Evolutionary conservation across 768 basidiomycete species (phyloP), one percentile per base, ranked within the genome.

Genomic region (Termitomyces sp.): DNA sequence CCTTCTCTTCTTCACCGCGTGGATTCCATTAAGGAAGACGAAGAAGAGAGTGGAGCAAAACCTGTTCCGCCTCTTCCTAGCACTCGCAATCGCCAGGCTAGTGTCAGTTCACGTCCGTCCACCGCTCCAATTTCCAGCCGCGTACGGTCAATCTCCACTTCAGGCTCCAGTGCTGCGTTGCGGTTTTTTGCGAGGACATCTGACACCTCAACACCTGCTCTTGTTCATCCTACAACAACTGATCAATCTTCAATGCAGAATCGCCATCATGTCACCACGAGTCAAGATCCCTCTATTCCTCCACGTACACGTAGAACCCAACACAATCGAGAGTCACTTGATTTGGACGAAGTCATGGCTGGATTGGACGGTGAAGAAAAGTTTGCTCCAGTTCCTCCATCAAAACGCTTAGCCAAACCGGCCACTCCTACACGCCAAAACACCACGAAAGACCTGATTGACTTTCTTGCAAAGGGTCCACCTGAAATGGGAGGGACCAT

Each of bases 291-390:
- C 11, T 74, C 68, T 13, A 73, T 75, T 56, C 82, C 83, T 9
- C 66, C 70, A 55, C 77, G 81, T 18, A 83, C 76, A 6, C 79
- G 82, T 32, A 79, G 73, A 59, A 64, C 80, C 38, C 80, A 76
- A 54, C 76, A 72, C 38, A 82, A 84, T 58, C 73, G 80, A 33
- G 90, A 89, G 64, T 88, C 87, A 2, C 59, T 90, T 56, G 85
- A 91, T 66, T 63, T 91, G 57, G 89, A 92, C 63, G 88, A 89
- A 54, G 66, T 90, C 22, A 84, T 89, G 85, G 81, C 75, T 38
- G 83, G 77, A 22, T 87, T 82, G 7, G 89, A 87, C 57, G 82
- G 82, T 22, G 88, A 89, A 20, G 74, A 74, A 33, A 63, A 63
- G 16, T 57, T 42, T 39, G 7, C 49, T 1, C 18, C 54, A 20